Evolutionary conservation across 352 stramenopile species (phyloP).

Genomic region (Phytophthora sansomeana): DNA sequence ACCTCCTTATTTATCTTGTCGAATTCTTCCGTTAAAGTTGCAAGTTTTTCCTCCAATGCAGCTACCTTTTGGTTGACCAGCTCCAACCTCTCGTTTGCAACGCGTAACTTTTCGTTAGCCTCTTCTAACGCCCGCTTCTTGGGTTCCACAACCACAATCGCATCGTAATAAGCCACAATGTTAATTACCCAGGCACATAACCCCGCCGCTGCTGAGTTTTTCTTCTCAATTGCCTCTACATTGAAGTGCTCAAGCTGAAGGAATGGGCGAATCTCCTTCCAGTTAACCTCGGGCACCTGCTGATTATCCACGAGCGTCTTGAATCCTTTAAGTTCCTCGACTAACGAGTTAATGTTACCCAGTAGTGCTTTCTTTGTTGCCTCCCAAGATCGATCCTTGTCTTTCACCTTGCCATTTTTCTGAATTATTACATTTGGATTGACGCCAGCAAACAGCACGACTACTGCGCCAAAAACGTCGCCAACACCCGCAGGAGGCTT

Average conservation of each 20-base stretch:
- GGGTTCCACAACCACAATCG: conserved; percentile 94
- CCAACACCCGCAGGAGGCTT: conserved; percentile 90
- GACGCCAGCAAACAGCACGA: conserved; percentile 79
- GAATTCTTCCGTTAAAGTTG: conserved; percentile 81
- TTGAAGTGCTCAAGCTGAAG: conserved; percentile 82
- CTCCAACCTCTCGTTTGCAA: conserved; percentile 89
- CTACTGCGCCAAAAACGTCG: conserved; percentile 85
- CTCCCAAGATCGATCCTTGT: conserved; percentile 95
- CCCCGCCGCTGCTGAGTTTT: conserved; percentile 80
- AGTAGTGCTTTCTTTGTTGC: conserved; percentile 93
- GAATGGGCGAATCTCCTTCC: conserved; percentile 85
- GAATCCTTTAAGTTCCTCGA: conserved; percentile 92
- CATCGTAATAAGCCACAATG: conserved; percentile 96
- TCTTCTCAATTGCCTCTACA: conserved; percentile 86
- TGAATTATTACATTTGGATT: conserved; percentile 80
- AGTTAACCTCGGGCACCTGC: conserved; percentile 78
- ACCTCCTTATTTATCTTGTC: conserved; percentile 91
- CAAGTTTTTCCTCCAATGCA: conserved; percentile 90
- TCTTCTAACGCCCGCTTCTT: conserved; percentile 89
- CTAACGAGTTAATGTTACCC: conserved; percentile 93
- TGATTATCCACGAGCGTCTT: conserved; percentile 74
- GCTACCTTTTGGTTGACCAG: conserved; percentile 90
- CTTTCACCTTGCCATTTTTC: conserved; percentile 95
- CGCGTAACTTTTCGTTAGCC: conserved; percentile 79
- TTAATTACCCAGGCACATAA: conserved; percentile 89